Percentiles rank a stretch among this genome's conserved stretches.
These are phyloP conservation scores for Beta macrorhiza DNA, from an alignment of 179 eudicot species.

Conservation along the genomic window DNA sequence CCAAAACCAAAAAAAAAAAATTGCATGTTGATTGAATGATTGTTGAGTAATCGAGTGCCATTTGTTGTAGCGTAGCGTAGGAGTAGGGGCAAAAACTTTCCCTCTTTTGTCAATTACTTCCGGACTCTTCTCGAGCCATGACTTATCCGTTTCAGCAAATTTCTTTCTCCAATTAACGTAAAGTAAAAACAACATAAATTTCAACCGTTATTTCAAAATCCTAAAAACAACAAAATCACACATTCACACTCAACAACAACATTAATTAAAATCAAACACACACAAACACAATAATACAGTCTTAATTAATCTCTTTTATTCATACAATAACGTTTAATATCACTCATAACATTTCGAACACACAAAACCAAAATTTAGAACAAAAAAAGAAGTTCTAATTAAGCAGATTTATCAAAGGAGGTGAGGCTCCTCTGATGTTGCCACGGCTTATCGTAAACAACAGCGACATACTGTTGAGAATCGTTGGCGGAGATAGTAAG, in stretches of 20 bases:
- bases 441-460: conserved; percentile 38
- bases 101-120: neutral
- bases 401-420: conserved; percentile 17
- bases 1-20: too few relatives aligned
- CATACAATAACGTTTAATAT: neutral
- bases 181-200: too few relatives aligned
- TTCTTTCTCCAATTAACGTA: too few relatives aligned
- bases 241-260: neutral
- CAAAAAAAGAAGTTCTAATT: neutral
- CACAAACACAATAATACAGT: neutral
- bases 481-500: conserved; percentile 32
- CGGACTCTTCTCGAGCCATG: neutral
- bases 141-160: neutral
- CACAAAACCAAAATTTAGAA: neutral
- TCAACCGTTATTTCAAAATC: too few relatives aligned
- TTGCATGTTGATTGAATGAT: too few relatives aligned
- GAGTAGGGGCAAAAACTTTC: neutral
- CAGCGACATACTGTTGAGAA: conserved; percentile 28
- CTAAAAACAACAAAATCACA: too few relatives aligned
- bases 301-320: neutral
- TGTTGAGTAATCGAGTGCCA: neutral
- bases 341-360: neutral
- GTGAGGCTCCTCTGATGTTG: conserved; percentile 17
- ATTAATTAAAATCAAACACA: neutral
- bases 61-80: neutral